These are phyloP conservation scores for Lepidium aucheri DNA, from an alignment of 345 rosid genomes.

Conservation along the genomic window DNA sequence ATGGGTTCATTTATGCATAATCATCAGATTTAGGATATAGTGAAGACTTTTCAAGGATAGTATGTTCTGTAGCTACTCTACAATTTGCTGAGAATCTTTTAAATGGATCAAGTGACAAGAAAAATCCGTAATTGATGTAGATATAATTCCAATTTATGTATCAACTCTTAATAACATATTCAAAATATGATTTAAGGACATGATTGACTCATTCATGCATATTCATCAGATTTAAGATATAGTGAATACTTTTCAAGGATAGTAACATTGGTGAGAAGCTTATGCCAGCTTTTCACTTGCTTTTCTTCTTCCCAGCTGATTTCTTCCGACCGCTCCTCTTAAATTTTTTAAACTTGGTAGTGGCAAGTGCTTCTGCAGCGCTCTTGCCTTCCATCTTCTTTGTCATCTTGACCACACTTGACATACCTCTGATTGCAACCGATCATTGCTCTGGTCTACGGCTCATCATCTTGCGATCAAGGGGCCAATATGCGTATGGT, in stretches of 20 bases:
- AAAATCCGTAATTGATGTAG: background rate
- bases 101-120: background rate
- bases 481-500: conserved; percentile 97
- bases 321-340: conserved; percentile 24
- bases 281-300: conserved; percentile 12
- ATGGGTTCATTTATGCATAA: too few species aligned
- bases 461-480: conserved; percentile 96
- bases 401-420: conserved; percentile 68
- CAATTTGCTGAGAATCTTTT: background rate
- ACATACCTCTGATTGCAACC: conserved; percentile 83
- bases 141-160: background rate
- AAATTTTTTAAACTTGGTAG: conserved; percentile 17
- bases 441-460: conserved; percentile 81
- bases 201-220: too few species aligned
- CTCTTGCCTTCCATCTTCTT: conserved; percentile 78
- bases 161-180: background rate
- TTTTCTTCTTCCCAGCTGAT: conserved; percentile 29
- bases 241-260: too few species aligned
- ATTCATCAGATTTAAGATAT: too few species aligned
- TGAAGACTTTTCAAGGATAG: background rate
- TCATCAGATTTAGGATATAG: too few species aligned
- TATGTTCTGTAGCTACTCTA: background rate
- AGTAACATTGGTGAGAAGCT: background rate
- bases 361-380: conserved; percentile 26
- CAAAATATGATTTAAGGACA: conserved; percentile 1